Evolutionary conservation across 768 basidiomycete genomes (phyloP).

Genomic region (Lactarius hatsudake): DNA sequence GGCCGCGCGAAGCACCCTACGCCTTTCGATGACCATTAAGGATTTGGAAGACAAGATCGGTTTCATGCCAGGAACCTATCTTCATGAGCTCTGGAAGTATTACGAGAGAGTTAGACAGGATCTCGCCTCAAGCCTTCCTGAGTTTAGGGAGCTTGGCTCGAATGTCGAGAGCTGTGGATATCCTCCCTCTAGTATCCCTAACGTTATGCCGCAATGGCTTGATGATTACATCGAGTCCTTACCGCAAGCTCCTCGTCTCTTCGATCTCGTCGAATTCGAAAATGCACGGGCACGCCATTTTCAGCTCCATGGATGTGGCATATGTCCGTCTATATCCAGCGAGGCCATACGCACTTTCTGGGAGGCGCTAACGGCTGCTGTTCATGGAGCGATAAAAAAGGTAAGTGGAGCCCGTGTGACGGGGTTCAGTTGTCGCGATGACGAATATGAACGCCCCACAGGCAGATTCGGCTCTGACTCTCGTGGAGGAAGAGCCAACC

Average conservation of each 20-base stretch:
- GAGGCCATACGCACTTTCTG: slow-evolving; percentile 4
- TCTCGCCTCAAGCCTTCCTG: background rate
- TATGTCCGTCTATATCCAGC: background rate
- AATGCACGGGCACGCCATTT: background rate
- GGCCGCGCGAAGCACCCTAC: background rate
- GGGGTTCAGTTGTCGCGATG: background rate
- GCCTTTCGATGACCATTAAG: background rate
- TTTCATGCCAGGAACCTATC: background rate
- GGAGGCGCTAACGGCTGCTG: background rate
- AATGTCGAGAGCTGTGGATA: no score
- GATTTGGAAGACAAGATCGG: background rate
- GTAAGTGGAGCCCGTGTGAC: background rate
- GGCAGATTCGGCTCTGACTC: slow-evolving; percentile 5
- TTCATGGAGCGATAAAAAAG: background rate
- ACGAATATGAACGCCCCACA: background rate
- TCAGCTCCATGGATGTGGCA: no score
- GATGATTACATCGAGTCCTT: slow-evolving; percentile 9
- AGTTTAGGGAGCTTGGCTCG: background rate
- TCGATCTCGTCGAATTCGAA: slow-evolving; percentile 4
- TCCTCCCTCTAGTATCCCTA: no score
- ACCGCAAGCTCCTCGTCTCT: background rate
- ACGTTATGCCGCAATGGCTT: background rate
- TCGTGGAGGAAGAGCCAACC: background rate
- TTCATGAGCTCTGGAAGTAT: background rate
- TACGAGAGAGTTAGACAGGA: background rate